Evolutionary conservation across 768 basidiomycete species (phyloP).

Genomic region (Lactarius hatsudake): DNA sequence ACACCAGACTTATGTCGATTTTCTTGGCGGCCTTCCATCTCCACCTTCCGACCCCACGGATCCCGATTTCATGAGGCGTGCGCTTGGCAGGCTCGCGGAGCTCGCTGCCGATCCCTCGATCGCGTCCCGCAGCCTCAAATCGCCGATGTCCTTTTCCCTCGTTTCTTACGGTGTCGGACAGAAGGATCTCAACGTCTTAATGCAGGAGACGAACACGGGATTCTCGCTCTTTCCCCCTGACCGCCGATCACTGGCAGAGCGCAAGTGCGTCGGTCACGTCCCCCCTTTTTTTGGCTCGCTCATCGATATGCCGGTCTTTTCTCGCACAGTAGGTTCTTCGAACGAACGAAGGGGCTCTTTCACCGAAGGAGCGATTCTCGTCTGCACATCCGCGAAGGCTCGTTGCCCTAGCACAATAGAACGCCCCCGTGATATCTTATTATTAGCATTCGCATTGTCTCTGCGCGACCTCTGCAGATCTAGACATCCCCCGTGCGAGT

Average conservation of each 20-base stretch:
- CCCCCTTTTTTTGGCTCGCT: neutral
- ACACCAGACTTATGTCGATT: constrained; percentile 61
- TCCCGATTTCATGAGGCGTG: constrained; percentile 51
- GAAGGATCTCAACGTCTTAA: constrained; percentile 47
- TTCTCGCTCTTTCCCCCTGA: constrained; percentile 58
- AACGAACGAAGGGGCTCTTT: constrained; percentile 55
- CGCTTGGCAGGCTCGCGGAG: constrained; percentile 52
- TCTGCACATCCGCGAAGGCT: neutral
- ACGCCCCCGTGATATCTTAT: neutral
- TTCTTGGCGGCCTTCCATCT: constrained; percentile 54
- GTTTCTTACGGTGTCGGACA: constrained; percentile 55
- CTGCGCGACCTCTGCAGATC: constrained; percentile 22
- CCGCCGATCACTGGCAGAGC: constrained; percentile 47
- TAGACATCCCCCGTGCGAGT: neutral
- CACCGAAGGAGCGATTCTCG: constrained; percentile 37
- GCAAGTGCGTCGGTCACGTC: constrained; percentile 48
- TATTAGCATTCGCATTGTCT: neutral
- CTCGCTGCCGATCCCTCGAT: constrained; percentile 47
- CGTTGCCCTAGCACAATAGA: neutral
- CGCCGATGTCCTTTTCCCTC: constrained; percentile 66
- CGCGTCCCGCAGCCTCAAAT: constrained; percentile 51
- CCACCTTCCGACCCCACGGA: constrained; percentile 45
- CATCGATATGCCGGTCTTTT: neutral
- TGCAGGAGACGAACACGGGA: constrained; percentile 43
- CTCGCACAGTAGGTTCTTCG: constrained; percentile 49